Evolutionary conservation across 345 rosid species (phyloP), one percentile per base, ranked within the genome.

Genomic region (Camelina hispida): DNA sequence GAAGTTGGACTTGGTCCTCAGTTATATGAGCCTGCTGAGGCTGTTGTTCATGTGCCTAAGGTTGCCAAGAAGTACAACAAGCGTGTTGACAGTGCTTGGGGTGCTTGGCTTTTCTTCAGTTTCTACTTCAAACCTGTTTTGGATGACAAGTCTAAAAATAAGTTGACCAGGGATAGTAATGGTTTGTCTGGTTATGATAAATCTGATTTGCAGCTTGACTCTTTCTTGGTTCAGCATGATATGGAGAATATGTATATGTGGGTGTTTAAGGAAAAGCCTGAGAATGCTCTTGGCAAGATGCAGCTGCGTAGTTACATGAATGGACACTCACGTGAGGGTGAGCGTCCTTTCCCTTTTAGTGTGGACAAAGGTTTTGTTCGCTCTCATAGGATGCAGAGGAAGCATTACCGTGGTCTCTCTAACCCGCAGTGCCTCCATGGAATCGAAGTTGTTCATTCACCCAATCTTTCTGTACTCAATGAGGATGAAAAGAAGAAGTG

Each of bases 181-280:
- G 88, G 90, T 54, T 78, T 87, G 44, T 88, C 87, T 7, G 93
- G 93, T 37, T 89, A 74, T 72, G 93, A 87, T 23, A 89, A 89
- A 68, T 81, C 93, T 7, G 93, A 89, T 74, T 78, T 89, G 88
- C 85, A 84, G 83, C 86, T 89, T 0, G 89, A 89, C 81, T 69
- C 91, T 23, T 89, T 89, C 80, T 55, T 89, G 77, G 94, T 89
- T 81, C 94, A 89, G 81, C 94, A 89, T 69, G 94, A 89, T 68
- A 85, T 89, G 94, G 94, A 89, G 84, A 89, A 89, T 71, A 85
- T 87, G 86, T 89, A 89, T 65, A 89, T 87, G 94, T 87, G 91
- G 94, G 86, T 83, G 68, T 89, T 89, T 73, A 89, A 89, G 80
- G 93, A 84, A 59, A 89, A 79, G 76, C 93, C 93, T 69, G 93